These are phyloP conservation scores for Cryptococcus deneoformans DNA, from an alignment of 1,284 basidiomycete genomes.

Conservation along the genomic window DNA sequence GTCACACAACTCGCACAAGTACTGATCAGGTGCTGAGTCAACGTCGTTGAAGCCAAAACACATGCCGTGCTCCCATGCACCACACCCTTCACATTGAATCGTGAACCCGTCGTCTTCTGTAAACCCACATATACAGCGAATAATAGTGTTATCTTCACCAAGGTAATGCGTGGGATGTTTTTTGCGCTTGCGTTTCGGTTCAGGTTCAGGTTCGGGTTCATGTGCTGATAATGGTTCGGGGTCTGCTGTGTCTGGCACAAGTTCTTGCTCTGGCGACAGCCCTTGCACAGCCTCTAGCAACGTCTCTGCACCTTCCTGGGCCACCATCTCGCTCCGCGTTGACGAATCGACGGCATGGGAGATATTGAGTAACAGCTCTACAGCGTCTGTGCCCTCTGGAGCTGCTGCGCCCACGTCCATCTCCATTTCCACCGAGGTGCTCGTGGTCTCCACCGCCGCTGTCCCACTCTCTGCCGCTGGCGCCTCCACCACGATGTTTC, in stretches of 20 bases:
- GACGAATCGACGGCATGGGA: constrained; percentile 3
- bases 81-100: constrained; percentile 86
- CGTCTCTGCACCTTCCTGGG: neutral
- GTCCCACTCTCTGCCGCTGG: too few species aligned
- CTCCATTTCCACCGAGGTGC: too few species aligned
- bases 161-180: constrained; percentile 36
- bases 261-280: neutral
- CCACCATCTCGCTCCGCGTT: neutral
- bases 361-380: constrained; percentile 20
- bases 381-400: constrained; percentile 9
- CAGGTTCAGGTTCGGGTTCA: constrained; percentile 18
- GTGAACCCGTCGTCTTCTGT: constrained; percentile 83
- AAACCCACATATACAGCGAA: constrained; percentile 50
- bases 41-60: constrained; percentile 73
- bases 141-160: constrained; percentile 46
- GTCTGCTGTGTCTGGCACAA: constrained; percentile 6
- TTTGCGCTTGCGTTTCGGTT: constrained; percentile 35
- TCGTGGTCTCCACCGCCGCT: too few species aligned
- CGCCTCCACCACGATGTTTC: too few species aligned
- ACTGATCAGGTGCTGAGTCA: constrained; percentile 64
- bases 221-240: constrained; percentile 1
- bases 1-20: constrained; percentile 48
- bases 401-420: too few species aligned
- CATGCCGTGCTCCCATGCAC: constrained; percentile 84
- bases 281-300: too few species aligned